phyloP scores from a whole-genome alignment of 1,284 basidiomycete species.

The Coniophora puteana region DNA sequence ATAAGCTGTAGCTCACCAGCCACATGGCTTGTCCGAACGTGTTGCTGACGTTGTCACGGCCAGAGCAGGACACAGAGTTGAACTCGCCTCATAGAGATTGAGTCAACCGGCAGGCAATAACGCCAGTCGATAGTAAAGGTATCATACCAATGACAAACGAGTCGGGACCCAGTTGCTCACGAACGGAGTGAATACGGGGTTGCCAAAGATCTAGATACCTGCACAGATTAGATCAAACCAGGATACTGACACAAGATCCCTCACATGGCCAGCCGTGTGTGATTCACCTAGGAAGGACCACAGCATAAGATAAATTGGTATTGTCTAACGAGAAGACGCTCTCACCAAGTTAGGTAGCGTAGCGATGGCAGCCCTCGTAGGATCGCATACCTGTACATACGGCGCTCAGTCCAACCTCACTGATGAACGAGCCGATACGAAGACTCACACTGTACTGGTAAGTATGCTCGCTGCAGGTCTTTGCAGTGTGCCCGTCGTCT shows the following conservation, averaged over 20 bases:
- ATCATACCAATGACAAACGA: slow-evolving; percentile 40
- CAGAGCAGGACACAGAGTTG: slow-evolving; percentile 50
- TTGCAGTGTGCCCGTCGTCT: slow-evolving; percentile 34
- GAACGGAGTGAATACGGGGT: slow-evolving; percentile 42
- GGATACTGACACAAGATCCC: slow-evolving; percentile 8
- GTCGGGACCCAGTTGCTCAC: slow-evolving; percentile 40
- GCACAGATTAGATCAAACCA: slow-evolving; percentile 1
- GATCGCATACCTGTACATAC: slow-evolving; percentile 39
- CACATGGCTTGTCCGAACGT: slow-evolving; percentile 51
- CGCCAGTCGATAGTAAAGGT: not conserved
- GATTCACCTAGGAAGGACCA: slow-evolving; percentile 38
- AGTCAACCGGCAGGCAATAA: not conserved
- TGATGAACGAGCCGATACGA: not conserved
- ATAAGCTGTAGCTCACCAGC: slow-evolving; percentile 40
- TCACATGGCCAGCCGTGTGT: slow-evolving; percentile 43
- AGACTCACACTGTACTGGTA: slow-evolving; percentile 46
- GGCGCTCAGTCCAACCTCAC: not conserved
- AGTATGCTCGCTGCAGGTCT: slow-evolving; percentile 45
- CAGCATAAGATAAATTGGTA: too few relatives aligned
- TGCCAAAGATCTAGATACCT: slow-evolving; percentile 53
- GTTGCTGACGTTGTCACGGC: slow-evolving; percentile 43
- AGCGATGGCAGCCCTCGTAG: slow-evolving; percentile 37
- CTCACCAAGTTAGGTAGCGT: slow-evolving; percentile 45
- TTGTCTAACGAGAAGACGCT: not conserved
- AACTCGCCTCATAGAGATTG: slow-evolving; percentile 37